Evolutionary conservation across 306 rosid species (phyloP).

Genomic region (Pueraria montana): DNA sequence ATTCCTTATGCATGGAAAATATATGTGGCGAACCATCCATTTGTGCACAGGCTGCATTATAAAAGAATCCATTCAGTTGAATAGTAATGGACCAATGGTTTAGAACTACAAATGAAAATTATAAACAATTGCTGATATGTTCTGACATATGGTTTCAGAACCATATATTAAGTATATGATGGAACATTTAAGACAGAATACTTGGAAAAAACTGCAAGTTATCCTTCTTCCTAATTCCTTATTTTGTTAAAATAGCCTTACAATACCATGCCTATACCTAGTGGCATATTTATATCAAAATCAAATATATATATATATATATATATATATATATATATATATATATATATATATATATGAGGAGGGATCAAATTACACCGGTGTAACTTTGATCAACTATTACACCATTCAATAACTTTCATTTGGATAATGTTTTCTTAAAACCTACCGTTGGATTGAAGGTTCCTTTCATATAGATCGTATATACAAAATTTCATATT

Average conservation of each 20-base stretch:
- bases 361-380: too few species aligned
- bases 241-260: not conserved
- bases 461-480: too few species aligned
- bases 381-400: too few species aligned
- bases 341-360: too few species aligned
- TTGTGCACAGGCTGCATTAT: slow-evolving; percentile 91
- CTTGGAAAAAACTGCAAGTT: not conserved
- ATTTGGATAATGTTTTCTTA: too few species aligned
- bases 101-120: slow-evolving; percentile 8
- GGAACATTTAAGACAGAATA: not conserved
- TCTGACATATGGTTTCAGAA: slow-evolving; percentile 21
- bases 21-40: slow-evolving; percentile 97
- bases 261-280: too few species aligned
- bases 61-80: slow-evolving; percentile 45
- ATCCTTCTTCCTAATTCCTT: slow-evolving; percentile 8
- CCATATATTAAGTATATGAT: not conserved
- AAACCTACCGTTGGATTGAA: too few species aligned
- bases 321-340: too few species aligned
- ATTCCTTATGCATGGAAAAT: slow-evolving; percentile 81
- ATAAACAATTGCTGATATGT: slow-evolving; percentile 23
- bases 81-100: slow-evolving; percentile 32
- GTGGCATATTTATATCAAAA: not conserved
- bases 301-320: not conserved
- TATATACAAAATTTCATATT: too few species aligned
- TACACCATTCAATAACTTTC: too few species aligned